Conservation (phyloP, 306 rosid species). For the Begonia masoniana region DNA sequence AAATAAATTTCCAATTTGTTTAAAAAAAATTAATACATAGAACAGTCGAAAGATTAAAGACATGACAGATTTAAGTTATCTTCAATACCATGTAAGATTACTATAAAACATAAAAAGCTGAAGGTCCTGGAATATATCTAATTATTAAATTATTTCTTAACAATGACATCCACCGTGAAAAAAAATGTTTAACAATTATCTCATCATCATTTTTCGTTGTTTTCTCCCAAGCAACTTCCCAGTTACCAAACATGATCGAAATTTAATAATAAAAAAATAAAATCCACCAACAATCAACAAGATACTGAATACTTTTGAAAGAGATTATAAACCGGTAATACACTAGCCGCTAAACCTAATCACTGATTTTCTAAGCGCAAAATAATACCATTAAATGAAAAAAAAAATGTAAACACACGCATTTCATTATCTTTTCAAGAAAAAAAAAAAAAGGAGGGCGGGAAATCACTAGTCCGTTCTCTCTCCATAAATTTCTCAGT, state of each 20-base stretch:
- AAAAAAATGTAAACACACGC: neutral
- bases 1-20: neutral
- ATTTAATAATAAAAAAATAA: no score
- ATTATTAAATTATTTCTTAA: no score
- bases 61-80: neutral
- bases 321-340: neutral
- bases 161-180: no score
- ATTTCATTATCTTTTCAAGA: neutral
- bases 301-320: no score
- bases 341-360: neutral
- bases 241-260: no score
- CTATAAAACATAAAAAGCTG: no score
- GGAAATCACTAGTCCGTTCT: neutral
- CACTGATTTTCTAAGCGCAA: neutral
- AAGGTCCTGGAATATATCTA: no score
- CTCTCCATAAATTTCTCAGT: neutral
- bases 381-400: neutral
- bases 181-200: no score
- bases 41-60: neutral
- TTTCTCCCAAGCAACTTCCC: no score
- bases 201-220: no score
- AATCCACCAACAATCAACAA: no score
- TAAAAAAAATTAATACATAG: neutral
- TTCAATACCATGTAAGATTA: neutral
- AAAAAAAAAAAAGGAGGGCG: neutral